phyloP scores from a whole-genome alignment of 768 basidiomycete genomes.

The Phlebiopsis gigantea region DNA sequence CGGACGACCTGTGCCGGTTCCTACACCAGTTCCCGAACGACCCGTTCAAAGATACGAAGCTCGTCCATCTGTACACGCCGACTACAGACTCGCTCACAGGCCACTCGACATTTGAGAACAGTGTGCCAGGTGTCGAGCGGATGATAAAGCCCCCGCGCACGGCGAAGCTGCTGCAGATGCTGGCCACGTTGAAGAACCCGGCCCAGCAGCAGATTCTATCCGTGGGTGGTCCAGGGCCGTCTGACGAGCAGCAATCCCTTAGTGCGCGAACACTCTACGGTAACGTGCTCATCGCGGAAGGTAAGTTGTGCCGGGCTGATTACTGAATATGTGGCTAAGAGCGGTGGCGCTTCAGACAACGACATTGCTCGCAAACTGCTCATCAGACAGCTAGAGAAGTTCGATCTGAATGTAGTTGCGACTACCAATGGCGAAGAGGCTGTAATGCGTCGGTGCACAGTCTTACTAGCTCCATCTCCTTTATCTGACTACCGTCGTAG shows the following conservation, averaged over 20 bases:
- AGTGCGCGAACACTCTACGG: slow-evolving; percentile 55
- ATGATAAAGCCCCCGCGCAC: slow-evolving; percentile 71
- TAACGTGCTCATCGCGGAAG: slow-evolving; percentile 70
- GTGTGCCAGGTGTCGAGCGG: slow-evolving; percentile 51
- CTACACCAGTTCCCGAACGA: slow-evolving; percentile 35
- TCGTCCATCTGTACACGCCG: slow-evolving; percentile 70
- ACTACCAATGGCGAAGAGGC: slow-evolving; percentile 69
- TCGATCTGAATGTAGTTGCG: slow-evolving; percentile 53
- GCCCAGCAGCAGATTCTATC: slow-evolving; percentile 33
- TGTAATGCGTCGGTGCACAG: slow-evolving; percentile 39
- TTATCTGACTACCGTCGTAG: slow-evolving; percentile 25
- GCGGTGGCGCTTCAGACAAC: slow-evolving; percentile 44
- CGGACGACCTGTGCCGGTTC: slow-evolving; percentile 50
- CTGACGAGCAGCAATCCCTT: slow-evolving; percentile 41
- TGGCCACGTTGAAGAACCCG: slow-evolving; percentile 54
- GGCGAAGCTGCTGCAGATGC: slow-evolving; percentile 51
- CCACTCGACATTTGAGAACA: slow-evolving; percentile 44
- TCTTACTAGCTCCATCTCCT: neutral
- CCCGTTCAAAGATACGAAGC: slow-evolving; percentile 48
- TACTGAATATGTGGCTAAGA: neutral
- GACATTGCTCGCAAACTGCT: slow-evolving; percentile 64
- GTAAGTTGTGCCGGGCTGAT: slow-evolving; percentile 25
- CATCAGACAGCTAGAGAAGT: slow-evolving; percentile 60
- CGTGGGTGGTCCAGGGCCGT: slow-evolving; percentile 32
- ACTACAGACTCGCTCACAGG: slow-evolving; percentile 51